A percentile compares a stretch with the other conserved stretches of the same genome.
Evolutionary conservation across 1,284 basidiomycete genomes (phyloP).

Genomic region (Anthracocystis setariae): DNA sequence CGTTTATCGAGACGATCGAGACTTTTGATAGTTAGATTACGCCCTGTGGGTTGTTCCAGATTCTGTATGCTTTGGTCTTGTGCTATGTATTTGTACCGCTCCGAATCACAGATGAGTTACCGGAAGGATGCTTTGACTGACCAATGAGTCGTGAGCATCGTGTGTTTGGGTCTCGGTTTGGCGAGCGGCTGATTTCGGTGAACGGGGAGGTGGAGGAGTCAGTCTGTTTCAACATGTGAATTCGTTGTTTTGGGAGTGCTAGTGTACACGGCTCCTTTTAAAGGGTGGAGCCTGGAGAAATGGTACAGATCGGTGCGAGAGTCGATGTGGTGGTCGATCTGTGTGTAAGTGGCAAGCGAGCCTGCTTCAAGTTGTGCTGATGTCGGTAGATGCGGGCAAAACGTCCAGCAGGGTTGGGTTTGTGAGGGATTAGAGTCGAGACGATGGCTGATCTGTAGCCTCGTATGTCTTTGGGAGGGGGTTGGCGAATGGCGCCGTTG

Average conservation of each 20-base stretch:
- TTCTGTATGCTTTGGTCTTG: constrained; percentile 1
- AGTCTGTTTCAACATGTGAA: not conserved
- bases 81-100: constrained; percentile 13
- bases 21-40: constrained; percentile 42
- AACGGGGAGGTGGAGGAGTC: not conserved
- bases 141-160: too few species aligned
- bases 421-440: not conserved
- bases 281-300: constrained; percentile 1
- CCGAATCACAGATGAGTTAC: too few species aligned
- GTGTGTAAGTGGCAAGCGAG: not conserved
- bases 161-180: too few species aligned
- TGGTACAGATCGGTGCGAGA: constrained; percentile 8
- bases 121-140: too few species aligned
- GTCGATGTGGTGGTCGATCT: not conserved
- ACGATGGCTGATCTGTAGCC: not conserved
- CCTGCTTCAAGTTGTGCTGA: too few species aligned
- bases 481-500: not conserved
- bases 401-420: not conserved
- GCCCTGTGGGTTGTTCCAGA: not conserved
- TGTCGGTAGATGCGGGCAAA: too few species aligned
- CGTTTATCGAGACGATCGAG: constrained; percentile 50
- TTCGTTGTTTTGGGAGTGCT: constrained; percentile 6
- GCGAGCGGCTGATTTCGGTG: not conserved
- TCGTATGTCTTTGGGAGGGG: too few species aligned
- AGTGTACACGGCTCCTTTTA: constrained; percentile 21